Evolutionary conservation across 2,329 filamentous ascomycete genomes (phyloP).

Genomic region (Xylariomycetidae sp.): DNA sequence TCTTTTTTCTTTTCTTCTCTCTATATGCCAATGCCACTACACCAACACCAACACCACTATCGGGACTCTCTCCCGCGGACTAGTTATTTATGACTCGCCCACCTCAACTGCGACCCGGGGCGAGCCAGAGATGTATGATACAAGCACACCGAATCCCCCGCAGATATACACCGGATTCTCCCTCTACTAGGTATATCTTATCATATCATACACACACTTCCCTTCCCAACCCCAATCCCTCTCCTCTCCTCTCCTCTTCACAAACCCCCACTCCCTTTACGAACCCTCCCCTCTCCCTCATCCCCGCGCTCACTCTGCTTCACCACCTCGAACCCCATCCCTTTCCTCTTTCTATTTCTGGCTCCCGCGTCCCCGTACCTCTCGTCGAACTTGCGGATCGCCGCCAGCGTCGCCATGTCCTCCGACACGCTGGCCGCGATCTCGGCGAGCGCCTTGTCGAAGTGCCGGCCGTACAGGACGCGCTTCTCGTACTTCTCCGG

Average conservation of each 20-base stretch:
- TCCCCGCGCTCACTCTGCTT: constrained; percentile 43
- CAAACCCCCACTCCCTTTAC: constrained; percentile 10
- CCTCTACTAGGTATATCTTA: too few relatives aligned
- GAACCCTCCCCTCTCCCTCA: constrained; percentile 3
- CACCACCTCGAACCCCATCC: constrained; percentile 56
- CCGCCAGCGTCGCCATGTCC: constrained; percentile 81
- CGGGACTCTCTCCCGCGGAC: too few relatives aligned
- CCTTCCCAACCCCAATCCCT: too few relatives aligned
- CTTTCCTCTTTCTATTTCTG: constrained; percentile 52
- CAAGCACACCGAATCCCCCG: too few relatives aligned
- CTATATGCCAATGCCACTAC: neutral
- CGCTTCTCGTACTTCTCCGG: constrained; percentile 51
- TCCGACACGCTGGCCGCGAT: constrained; percentile 91
- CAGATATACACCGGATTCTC: too few relatives aligned
- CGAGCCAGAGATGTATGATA: too few relatives aligned
- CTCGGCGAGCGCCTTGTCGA: constrained; percentile 79
- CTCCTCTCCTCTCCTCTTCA: neutral
- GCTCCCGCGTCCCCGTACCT: constrained; percentile 81
- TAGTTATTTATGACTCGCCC: too few relatives aligned
- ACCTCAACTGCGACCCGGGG: too few relatives aligned
- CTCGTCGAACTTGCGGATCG: constrained; percentile 93
- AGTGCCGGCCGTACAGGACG: constrained; percentile 64
- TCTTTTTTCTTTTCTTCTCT: neutral
- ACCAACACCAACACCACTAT: too few relatives aligned
- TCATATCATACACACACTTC: too few relatives aligned